These are phyloP conservation scores for Didymella lethalis DNA, from an alignment of 2,329 filamentous ascomycete genomes.

Conservation along the genomic window DNA sequence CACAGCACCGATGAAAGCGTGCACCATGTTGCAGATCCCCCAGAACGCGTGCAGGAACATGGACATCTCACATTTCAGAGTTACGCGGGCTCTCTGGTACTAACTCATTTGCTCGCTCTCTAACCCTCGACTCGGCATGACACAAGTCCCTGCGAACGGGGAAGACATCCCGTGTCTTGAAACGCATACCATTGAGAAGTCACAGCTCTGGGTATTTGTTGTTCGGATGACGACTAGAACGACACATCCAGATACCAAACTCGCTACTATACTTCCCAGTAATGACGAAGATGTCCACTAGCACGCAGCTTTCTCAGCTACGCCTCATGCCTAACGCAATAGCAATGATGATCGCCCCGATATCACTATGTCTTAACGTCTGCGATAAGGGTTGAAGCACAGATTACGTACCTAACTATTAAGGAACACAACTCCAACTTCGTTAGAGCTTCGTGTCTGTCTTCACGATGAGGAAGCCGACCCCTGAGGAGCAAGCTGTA, in stretches of 20 bases:
- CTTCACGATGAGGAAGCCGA: conserved; percentile 13
- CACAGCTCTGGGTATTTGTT: neutral
- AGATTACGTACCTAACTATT: neutral
- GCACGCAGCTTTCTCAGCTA: neutral
- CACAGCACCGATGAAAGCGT: conserved; percentile 8
- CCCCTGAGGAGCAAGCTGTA: conserved; percentile 14
- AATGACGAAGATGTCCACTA: neutral
- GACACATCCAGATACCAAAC: neutral
- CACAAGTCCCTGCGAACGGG: conserved; percentile 9
- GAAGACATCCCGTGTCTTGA: neutral
- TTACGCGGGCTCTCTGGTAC: neutral
- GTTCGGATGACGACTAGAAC: neutral
- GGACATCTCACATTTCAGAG: conserved; percentile 1
- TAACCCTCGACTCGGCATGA: neutral
- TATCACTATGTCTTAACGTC: too few relatives aligned
- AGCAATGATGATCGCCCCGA: neutral
- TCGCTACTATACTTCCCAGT: too few relatives aligned
- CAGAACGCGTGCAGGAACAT: neutral
- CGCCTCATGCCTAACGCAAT: neutral
- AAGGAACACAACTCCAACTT: neutral
- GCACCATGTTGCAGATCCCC: conserved; percentile 1
- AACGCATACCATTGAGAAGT: neutral
- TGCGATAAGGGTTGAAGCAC: neutral
- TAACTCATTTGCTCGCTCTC: neutral
- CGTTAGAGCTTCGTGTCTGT: neutral